Percentiles rank a stretch among this genome's conserved stretches.
Conservation (phyloP, 768 basidiomycete species). For the Pholiota conissans region DNA sequence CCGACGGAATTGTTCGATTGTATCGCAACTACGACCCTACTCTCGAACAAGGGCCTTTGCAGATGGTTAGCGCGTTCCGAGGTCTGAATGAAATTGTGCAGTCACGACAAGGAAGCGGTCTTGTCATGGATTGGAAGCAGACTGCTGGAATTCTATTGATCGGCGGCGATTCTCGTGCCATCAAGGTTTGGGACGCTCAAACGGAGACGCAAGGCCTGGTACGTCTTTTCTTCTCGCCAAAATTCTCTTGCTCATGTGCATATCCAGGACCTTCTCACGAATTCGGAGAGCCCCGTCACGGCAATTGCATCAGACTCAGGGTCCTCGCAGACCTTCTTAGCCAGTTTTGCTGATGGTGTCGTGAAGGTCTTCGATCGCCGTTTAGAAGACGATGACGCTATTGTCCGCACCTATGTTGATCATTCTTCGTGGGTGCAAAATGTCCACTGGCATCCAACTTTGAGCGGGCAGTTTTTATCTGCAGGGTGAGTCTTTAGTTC, state of each 20-base stretch:
- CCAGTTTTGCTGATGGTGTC: conserved; percentile 90
- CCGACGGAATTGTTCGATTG: conserved; percentile 89
- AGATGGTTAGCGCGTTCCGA: conserved; percentile 94
- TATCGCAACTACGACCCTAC: conserved; percentile 89
- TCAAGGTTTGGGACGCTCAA: conserved; percentile 94
- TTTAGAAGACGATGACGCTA: conserved; percentile 78
- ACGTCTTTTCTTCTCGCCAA: conserved; percentile 23
- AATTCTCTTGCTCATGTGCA: conserved; percentile 7
- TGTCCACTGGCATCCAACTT: conserved; percentile 78
- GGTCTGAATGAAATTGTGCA: conserved; percentile 79
- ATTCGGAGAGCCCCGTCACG: conserved; percentile 88
- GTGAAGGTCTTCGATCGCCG: conserved; percentile 92
- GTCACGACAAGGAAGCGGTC: conserved; percentile 74
- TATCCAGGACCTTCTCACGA: conserved; percentile 83
- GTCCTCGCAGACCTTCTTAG: conserved; percentile 77
- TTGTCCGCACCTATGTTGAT: conserved; percentile 73
- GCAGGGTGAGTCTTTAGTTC: conserved; percentile 63
- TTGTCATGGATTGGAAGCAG: conserved; percentile 95
- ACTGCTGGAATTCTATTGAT: conserved; percentile 81
- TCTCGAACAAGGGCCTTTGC: conserved; percentile 69
- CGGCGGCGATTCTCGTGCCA: conserved; percentile 86
- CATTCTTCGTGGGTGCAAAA: conserved; percentile 91
- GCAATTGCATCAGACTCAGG: conserved; percentile 77
- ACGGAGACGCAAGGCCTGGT: conserved; percentile 80
- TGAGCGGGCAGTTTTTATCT: conserved; percentile 72